phyloP scores from a whole-genome alignment of 1,139 yeast species.

The Sugiyamaella paludigena region DNA sequence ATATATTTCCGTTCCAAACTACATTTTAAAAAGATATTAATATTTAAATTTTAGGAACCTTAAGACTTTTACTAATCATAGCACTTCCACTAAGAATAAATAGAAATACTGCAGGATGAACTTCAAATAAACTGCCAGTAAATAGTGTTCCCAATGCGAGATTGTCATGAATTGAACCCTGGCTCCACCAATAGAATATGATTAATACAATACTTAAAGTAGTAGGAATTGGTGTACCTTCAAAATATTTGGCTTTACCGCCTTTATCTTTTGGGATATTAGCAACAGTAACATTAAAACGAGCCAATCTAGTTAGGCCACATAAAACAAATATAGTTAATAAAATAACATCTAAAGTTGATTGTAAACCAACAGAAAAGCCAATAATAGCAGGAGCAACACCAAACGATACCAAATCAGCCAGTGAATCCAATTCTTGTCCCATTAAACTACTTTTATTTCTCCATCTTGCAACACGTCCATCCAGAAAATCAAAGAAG shows the following conservation, averaged over 20 bases:
- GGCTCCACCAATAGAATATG: slow-evolving; percentile 62
- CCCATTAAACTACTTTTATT: slow-evolving; percentile 93
- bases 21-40: no score
- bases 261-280: slow-evolving; percentile 83
- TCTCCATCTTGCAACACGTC: slow-evolving; percentile 92
- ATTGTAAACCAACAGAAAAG: slow-evolving; percentile 82
- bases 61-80: slow-evolving; percentile 85
- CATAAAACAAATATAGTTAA: slow-evolving; percentile 86
- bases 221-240: slow-evolving; percentile 95
- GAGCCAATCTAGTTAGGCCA: slow-evolving; percentile 89
- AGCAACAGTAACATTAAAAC: slow-evolving; percentile 91
- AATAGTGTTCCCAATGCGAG: slow-evolving; percentile 66
- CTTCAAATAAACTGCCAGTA: slow-evolving; percentile 56
- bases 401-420: slow-evolving; percentile 89
- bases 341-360: slow-evolving; percentile 74
- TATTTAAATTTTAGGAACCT: slow-evolving; percentile 77
- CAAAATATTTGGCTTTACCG: slow-evolving; percentile 82
- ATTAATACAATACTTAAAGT: slow-evolving; percentile 69
- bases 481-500: slow-evolving; percentile 94
- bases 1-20: neutral
- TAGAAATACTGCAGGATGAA: slow-evolving; percentile 66
- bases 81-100: slow-evolving; percentile 84
- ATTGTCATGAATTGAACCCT: slow-evolving; percentile 41
- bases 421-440: slow-evolving; percentile 93
- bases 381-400: slow-evolving; percentile 94